A percentile compares a stretch with the other conserved stretches of the same genome.
These are phyloP conservation scores for Schizosaccharomyces osmophilus DNA, from an alignment of 805 yeast genomes.

Conservation along the genomic window DNA sequence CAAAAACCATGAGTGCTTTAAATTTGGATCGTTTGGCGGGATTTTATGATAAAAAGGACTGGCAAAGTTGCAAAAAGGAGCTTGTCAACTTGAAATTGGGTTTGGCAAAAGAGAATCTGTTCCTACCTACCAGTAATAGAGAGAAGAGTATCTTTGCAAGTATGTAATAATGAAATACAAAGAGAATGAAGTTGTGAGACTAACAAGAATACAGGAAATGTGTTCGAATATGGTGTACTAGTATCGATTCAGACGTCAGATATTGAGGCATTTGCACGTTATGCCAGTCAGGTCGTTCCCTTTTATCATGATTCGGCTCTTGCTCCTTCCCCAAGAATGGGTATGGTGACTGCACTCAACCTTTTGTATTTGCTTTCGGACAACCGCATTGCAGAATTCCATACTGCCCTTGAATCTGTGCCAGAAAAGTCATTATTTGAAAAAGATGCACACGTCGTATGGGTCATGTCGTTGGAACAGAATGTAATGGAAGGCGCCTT, in stretches of 20 bases:
- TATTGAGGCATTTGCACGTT: constrained; percentile 43
- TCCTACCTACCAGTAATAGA: not conserved
- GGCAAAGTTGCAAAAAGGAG: not conserved
- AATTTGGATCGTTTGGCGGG: not conserved
- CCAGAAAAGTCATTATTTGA: constrained; percentile 27
- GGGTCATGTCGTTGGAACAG: constrained; percentile 73
- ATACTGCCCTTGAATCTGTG: constrained; percentile 62
- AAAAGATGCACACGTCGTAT: constrained; percentile 43
- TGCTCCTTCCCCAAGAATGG: constrained; percentile 31
- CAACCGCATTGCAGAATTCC: constrained; percentile 70
- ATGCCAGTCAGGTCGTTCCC: constrained; percentile 47
- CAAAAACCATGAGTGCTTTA: not conserved
- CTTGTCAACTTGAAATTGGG: not conserved
- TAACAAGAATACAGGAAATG: constrained; percentile 21
- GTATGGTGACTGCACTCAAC: constrained; percentile 53
- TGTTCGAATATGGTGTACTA: constrained; percentile 72
- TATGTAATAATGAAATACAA: not conserved
- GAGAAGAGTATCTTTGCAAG: not conserved
- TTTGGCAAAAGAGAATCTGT: not conserved
- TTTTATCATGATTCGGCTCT: constrained; percentile 57
- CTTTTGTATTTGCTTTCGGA: constrained; percentile 53
- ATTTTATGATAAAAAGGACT: not conserved
- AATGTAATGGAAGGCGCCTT: constrained; percentile 94
- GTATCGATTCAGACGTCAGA: constrained; percentile 42
- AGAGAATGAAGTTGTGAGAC: not conserved